phyloP scores from a whole-genome alignment of 2,329 filamentous ascomycete genomes.

The Grosmannia serpens region DNA sequence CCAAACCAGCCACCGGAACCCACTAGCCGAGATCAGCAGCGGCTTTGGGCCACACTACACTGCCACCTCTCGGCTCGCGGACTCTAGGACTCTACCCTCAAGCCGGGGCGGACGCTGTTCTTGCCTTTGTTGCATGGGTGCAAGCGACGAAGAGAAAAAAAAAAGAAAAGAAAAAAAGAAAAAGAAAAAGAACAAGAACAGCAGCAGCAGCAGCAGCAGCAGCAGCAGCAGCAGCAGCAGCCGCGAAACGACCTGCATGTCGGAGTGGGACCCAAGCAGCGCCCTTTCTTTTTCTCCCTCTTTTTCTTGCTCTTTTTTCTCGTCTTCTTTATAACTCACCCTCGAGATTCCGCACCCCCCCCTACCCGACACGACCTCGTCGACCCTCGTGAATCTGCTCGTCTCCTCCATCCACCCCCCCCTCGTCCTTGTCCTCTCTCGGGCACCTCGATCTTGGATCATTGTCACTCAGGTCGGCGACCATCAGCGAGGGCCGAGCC shows the following conservation, averaged over 20 bases:
- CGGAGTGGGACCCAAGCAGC: background rate
- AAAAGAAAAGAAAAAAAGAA: background rate
- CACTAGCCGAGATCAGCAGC: background rate
- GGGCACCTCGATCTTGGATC: constrained; percentile 1
- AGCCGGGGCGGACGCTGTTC: background rate
- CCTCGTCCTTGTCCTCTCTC: background rate
- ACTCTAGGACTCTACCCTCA: background rate
- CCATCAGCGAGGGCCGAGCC: background rate
- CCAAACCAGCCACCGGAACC: background rate
- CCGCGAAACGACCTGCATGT: background rate
- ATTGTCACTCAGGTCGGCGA: constrained; percentile 8
- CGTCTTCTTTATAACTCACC: background rate
- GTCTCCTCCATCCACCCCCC: background rate
- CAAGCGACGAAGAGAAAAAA: background rate
- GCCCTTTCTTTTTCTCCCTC: background rate
- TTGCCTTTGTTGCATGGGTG: background rate
- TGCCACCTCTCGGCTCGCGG: background rate
- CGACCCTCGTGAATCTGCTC: background rate
- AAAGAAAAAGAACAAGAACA: background rate
- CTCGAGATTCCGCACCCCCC: background rate
- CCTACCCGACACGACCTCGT: background rate
- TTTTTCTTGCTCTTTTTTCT: background rate
- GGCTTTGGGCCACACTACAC: background rate
- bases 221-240: background rate
- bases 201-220: background rate